A percentile compares a stretch with the other conserved stretches of the same genome.
These are phyloP conservation scores for Fusarium papillatum DNA, from an alignment of 2,329 filamentous ascomycete species.

Conservation along the genomic window DNA sequence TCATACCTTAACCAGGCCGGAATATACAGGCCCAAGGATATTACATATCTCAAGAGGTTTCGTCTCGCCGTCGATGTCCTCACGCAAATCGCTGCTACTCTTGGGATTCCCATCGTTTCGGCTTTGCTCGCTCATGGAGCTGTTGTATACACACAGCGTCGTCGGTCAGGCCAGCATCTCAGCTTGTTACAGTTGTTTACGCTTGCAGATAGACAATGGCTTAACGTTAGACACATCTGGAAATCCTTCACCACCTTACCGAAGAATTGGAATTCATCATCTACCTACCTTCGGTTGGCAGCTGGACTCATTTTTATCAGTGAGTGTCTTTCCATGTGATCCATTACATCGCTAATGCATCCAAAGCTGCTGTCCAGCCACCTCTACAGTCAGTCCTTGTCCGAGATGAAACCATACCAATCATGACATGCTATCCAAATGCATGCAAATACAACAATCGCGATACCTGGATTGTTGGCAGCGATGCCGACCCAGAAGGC, in stretches of 20 bases:
- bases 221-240: neutral
- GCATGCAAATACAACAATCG: neutral
- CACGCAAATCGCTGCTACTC: neutral
- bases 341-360: neutral
- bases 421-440: neutral
- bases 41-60: neutral
- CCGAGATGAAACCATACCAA: conserved; percentile 5
- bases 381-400: conserved; percentile 9
- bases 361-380: conserved; percentile 19
- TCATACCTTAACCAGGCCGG: conserved; percentile 22
- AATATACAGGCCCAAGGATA: neutral
- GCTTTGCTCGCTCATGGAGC: conserved; percentile 24
- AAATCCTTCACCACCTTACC: neutral
- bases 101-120: conserved; percentile 27
- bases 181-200: conserved; percentile 17
- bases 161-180: conserved; percentile 3
- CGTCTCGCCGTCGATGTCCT: neutral
- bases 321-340: neutral
- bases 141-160: conserved; percentile 28
- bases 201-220: conserved; percentile 26
- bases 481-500: conserved; percentile 10
- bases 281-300: conserved; percentile 12
- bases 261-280: neutral
- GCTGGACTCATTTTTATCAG: conserved; percentile 22
- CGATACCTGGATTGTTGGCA: neutral